Evolutionary conservation across 2,329 filamentous ascomycete species (phyloP), one percentile per base, ranked within the genome.

Genomic region (Leptoxyphium fumago): DNA sequence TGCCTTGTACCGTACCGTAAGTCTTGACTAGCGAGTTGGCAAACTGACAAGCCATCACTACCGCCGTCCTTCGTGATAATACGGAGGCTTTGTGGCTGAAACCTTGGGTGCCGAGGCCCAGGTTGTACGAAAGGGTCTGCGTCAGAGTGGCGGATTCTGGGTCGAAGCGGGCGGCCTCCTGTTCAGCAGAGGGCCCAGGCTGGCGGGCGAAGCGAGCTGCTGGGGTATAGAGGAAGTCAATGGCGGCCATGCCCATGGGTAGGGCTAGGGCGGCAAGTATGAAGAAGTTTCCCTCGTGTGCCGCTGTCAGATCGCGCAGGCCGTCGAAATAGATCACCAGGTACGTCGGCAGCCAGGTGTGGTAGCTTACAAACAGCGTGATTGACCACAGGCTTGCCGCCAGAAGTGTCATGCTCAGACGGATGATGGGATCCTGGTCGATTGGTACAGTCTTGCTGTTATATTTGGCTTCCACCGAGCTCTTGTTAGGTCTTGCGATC

Each of bases 281-380:
- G 17, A 59, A 39, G 5, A 64, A 75, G 1, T 74, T 74, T 10
- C 80, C 74, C 17, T 73, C 67, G 59, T 89, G 78, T 2, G 79
- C 82, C 10, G 74, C 70, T 48, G 76, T 73, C 41, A 95, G 69
- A 28, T 78, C 81, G 6, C 74, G 73, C 43, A 95, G 72, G 45
- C 71, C 73, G n/a, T 73, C 66, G 57, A 94, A 94, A 66, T 89
- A 75, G 28, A 77, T 66, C 42, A 87, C 74, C n/a, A 95, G 70
- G 55, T 77, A 77, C 18, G 68, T 63, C 6, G 85, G 84, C 13
- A 94, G 72, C 64, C 79, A 80, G 13, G 78, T 79, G 46, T 73
- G 72, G 61, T 83, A 79, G 43, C 80, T 78, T 42, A 75, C 63
- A 55, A 82, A 84, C 28, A 94, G 65, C 1, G 77, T 69, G n/a